Base-by-base conservation (phyloP, 2,329 filamentous ascomycete species). In the Cryphonectria nitschkei region DNA sequence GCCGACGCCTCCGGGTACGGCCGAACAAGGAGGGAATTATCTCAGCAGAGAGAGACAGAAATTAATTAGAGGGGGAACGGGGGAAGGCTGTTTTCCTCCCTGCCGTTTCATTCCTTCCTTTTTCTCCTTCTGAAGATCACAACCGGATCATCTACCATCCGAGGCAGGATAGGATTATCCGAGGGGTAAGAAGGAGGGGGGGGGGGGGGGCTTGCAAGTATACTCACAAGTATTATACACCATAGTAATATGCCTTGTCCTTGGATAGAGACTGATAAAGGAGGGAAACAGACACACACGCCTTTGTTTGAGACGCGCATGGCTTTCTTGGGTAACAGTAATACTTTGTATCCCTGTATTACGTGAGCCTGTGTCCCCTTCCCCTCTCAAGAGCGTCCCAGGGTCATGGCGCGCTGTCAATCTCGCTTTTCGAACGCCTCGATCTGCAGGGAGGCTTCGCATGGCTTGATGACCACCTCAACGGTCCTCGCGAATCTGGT, bases 401-500 rank as follows among this genome's bases (percentile, higher is more conserved):
- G 41, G 65, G 68, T 68, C 68, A 70, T 60, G 70, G 70, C 70
- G 67, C 46, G 64, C 52, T 72, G 70, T 72, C 70, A 72, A 70
- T 72, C 68, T 72, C 70, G 68, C 70, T 70, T 65, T 67, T 9
- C 19, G 63, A 79, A 73, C 73, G 79, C 74, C 81, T 32, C 80
- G 65, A 63, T 71, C 63, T 69, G 32, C 58, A 70, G n/a, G 16
- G 43, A n/a, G 16, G 43, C 32, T 61, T 52, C 62, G 22, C 60
- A 52, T 56, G 19, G n/a, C 26, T 50, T 37, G 43, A 50, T 26
- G 32, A 52, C 43, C 32, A 39, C 32, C 19, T 62, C 65, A 72
- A 72, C 60, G 65, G 68, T 52, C 65, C 54, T 72, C 71, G 71
- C 71, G 52, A 70, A 72, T 72, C 71, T 72, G 43, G 71, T 72